Base-by-base conservation (phyloP, 2,329 filamentous ascomycete species). In the Aureobasidium sp. region DNA sequence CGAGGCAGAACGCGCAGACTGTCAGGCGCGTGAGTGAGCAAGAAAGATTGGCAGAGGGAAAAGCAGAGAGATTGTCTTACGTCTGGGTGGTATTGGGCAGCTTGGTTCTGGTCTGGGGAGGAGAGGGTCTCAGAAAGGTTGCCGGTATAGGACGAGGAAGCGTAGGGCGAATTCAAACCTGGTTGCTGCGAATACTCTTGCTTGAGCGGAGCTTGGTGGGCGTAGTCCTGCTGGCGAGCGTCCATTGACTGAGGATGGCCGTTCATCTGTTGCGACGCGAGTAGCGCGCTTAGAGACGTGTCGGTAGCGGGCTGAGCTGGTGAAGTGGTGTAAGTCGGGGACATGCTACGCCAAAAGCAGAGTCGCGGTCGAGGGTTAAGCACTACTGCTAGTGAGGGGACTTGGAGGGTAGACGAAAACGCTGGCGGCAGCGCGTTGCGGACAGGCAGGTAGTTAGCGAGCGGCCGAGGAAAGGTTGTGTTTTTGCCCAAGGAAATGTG, bases 61-160 rank as follows among this genome's bases (percentile, higher is more conserved):
- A 75, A 83, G 87, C 75, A 37, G 13, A 15, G 34, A 69, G 82
- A 79, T 64, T 87, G 79, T 76, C 89, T 63, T 52, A 66, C 64
- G 51, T 66, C 64, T n/a, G 63, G 62, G 80, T 96, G 82, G 79
- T 95, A 96, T 78, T 93, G 89, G 79, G 89, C 89, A 88, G 89
- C 88, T 89, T 92, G 90, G 79, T 88, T 83, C 83, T 90, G 90
- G 88, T 96, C 92, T 94, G 89, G 86, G 79, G 83, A 75, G 36
- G 57, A 41, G 66, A 87, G 84, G 76, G 83, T 87, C 88, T 95
- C 90, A 92, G 91, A 92, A 82, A 87, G 84, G 78, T 84, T 73
- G 74, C 79, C 78, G 71, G 74, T 74, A 70, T 81, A 82, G 65
- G 78, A 74, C 67, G 78, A 77, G 73, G 61, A 61, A 56, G 71